Conservation (phyloP, 1,284 basidiomycete genomes). For the Ustilago crameri region DNA sequence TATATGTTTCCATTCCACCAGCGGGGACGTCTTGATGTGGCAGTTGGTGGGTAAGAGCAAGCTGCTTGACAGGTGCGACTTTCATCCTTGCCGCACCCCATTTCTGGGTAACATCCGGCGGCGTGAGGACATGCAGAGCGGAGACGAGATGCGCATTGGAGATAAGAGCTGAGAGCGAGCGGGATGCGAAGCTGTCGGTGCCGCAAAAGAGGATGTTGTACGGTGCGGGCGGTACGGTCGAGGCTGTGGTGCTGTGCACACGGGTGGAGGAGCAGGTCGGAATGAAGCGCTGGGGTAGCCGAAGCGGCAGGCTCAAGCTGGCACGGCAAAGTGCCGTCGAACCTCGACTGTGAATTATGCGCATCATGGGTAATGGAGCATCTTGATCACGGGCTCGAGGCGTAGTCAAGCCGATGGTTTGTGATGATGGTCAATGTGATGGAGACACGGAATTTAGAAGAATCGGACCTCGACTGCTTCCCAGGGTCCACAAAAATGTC, state of each 20-base stretch:
- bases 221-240: constrained; percentile 23
- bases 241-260: background rate
- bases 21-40: constrained; percentile 34
- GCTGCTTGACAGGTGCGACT: constrained; percentile 51
- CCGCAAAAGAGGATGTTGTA: constrained; percentile 67
- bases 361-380: background rate
- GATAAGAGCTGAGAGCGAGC: constrained; percentile 34
- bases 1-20: constrained; percentile 29
- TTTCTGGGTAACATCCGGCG: constrained; percentile 70
- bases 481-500: background rate
- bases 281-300: background rate
- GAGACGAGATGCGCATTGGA: constrained; percentile 4
- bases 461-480: background rate
- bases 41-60: constrained; percentile 41
- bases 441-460: background rate
- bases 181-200: constrained; percentile 56
- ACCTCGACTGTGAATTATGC: background rate
- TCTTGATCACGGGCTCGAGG: background rate
- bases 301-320: no score
- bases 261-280: background rate
- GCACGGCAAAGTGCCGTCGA: no score
- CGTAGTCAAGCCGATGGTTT: background rate
- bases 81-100: constrained; percentile 63
- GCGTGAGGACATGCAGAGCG: constrained; percentile 73
- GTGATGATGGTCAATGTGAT: background rate